A percentile compares a stretch with the other conserved stretches of the same genome.
Conservation (phyloP, 1,284 basidiomycete genomes). For the Ustilago curta region DNA sequence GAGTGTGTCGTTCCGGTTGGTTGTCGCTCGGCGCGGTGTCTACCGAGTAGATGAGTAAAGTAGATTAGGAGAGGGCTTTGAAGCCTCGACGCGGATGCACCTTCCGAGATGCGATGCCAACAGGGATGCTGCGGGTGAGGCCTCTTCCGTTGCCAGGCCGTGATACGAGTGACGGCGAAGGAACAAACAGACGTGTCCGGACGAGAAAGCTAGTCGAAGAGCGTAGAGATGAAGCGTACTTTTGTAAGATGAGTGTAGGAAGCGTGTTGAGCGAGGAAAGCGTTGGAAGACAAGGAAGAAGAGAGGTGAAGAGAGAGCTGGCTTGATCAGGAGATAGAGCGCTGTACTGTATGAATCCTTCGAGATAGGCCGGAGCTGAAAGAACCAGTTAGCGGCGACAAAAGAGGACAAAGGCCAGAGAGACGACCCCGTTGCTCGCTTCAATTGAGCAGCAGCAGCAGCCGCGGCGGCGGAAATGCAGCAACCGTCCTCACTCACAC, state of each 20-base stretch:
- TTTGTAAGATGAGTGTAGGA: constrained; percentile 38
- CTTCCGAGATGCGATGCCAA: neutral
- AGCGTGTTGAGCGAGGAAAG: constrained; percentile 19
- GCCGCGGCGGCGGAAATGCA: constrained; percentile 15
- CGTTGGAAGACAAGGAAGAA: neutral
- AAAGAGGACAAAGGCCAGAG: neutral
- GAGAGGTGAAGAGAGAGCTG: neutral
- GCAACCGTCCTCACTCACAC: constrained; percentile 1
- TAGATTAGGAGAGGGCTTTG: no score
- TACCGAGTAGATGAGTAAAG: neutral
- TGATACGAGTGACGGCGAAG: neutral
- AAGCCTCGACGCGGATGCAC: neutral
- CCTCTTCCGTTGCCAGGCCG: neutral
- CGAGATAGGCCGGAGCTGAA: neutral
- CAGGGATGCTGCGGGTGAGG: neutral
- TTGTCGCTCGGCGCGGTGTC: neutral
- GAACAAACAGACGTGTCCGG: neutral
- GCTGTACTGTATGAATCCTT: no score
- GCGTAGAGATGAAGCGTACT: neutral
- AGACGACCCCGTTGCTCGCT: neutral
- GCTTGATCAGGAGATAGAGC: neutral
- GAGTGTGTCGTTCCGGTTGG: constrained; percentile 4
- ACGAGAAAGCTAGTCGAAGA: neutral
- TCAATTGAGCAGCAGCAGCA: no score
- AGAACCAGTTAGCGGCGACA: constrained; percentile 7